Percentiles rank a stretch among this genome's conserved stretches.
Evolutionary conservation across 768 basidiomycete species (phyloP).

Genomic region (Cubamyces sp.): DNA sequence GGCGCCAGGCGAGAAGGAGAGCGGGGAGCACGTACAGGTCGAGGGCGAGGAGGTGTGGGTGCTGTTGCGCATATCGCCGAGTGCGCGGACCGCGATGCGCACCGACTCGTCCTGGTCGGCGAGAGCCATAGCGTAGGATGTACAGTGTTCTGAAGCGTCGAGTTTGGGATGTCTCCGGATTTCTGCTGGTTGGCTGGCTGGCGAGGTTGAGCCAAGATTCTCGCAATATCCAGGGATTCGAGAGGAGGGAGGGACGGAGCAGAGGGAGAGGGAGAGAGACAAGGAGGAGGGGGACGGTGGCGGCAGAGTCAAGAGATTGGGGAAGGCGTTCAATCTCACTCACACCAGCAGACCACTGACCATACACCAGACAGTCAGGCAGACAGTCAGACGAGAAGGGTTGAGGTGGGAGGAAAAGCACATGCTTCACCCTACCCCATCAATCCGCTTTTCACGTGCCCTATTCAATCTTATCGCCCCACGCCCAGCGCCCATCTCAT

Average conservation of each 20-base stretch:
- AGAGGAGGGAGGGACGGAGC: not conserved
- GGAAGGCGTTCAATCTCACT: not conserved
- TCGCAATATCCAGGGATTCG: too few species aligned
- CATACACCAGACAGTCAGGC: not conserved
- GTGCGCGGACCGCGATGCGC: conserved; percentile 74
- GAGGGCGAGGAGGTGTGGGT: conserved; percentile 30
- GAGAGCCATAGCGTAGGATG: conserved; percentile 32
- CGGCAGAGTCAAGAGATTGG: not conserved
- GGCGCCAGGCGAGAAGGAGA: not conserved
- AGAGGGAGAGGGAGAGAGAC: not conserved
- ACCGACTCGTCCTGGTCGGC: conserved; percentile 75
- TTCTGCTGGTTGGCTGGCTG: too few species aligned
- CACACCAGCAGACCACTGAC: not conserved
- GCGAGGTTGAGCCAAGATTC: not conserved
- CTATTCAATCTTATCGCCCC: conserved; percentile 26
- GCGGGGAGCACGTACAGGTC: conserved; percentile 31
- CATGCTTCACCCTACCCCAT: conserved; percentile 20
- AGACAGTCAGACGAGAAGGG: too few species aligned
- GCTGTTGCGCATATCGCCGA: conserved; percentile 77
- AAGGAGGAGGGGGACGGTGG: not conserved
- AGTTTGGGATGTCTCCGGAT: too few species aligned
- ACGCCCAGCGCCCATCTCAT: not conserved
- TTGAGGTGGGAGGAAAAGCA: conserved; percentile 13
- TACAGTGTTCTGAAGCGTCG: not conserved
- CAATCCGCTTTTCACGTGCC: conserved; percentile 22